Conservation (phyloP, 2,329 filamentous ascomycete species). For the Didymella lethalis region DNA sequence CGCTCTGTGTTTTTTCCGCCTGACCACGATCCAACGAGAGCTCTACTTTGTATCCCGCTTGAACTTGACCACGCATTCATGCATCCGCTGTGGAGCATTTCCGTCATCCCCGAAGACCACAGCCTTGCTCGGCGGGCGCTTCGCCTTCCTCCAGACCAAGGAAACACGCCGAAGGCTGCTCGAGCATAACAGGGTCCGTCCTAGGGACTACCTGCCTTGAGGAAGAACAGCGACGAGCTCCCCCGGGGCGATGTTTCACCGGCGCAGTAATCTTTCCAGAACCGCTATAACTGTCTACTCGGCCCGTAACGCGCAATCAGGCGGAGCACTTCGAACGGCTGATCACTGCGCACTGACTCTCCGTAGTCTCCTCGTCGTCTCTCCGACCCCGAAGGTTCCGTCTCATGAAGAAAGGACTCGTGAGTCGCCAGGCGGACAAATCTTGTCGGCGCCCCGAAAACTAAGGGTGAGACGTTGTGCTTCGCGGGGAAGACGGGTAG, state of each 20-base stretch:
- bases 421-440: slow-evolving; percentile 4
- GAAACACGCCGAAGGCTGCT: not conserved
- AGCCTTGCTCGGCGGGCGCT: not conserved
- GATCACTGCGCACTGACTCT: slow-evolving; percentile 2
- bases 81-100: not conserved
- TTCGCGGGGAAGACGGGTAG: slow-evolving; percentile 12
- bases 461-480: slow-evolving; percentile 10
- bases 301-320: slow-evolving; percentile 5
- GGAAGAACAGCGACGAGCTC: not conserved
- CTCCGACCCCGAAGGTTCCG: not conserved
- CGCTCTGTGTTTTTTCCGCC: not conserved
- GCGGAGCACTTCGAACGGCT: not conserved
- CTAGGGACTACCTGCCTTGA: not conserved
- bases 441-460: slow-evolving; percentile 1
- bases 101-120: not conserved
- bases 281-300: slow-evolving; percentile 17
- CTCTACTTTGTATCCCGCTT: not conserved
- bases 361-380: not conserved
- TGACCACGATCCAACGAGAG: not conserved
- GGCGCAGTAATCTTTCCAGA: slow-evolving; percentile 4
- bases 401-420: not conserved
- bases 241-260: not conserved
- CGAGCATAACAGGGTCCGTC: not conserved
- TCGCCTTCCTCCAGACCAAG: not conserved
- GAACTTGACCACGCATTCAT: not conserved